phyloP scores from a whole-genome alignment of 1,139 yeast genomes.

The Suhomyces bokatorum region DNA sequence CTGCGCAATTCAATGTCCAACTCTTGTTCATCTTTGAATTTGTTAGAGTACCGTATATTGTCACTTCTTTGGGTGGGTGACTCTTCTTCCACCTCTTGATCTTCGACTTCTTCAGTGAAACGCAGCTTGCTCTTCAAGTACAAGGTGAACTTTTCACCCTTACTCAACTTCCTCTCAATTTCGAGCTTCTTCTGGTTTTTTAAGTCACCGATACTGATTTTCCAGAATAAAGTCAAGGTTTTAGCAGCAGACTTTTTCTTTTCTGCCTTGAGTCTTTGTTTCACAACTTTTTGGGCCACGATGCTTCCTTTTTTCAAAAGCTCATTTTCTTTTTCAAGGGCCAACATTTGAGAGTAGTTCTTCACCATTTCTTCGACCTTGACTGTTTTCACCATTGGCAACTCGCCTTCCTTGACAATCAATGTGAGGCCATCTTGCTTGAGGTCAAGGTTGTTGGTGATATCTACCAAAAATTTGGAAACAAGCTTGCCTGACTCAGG shows the following conservation, averaged over 20 bases:
- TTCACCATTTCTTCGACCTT: slow-evolving; percentile 36
- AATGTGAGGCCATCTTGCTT: slow-evolving; percentile 31
- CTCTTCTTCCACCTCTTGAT: slow-evolving; percentile 10
- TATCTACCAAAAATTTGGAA: slow-evolving; percentile 25
- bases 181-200: slow-evolving; percentile 40
- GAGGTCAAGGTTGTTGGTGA: slow-evolving; percentile 35
- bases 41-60: slow-evolving; percentile 10
- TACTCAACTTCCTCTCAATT: slow-evolving; percentile 31
- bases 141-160: slow-evolving; percentile 37
- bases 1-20: slow-evolving; percentile 32
- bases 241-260: slow-evolving; percentile 42
- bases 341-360: slow-evolving; percentile 34
- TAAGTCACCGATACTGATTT: slow-evolving; percentile 42
- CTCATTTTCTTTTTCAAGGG: slow-evolving; percentile 33
- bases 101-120: slow-evolving; percentile 13
- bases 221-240: slow-evolving; percentile 38
- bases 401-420: slow-evolving; percentile 25
- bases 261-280: slow-evolving; percentile 33
- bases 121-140: slow-evolving; percentile 23
- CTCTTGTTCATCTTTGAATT: slow-evolving; percentile 21
- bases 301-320: slow-evolving; percentile 37
- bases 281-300: slow-evolving; percentile 31
- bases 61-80: slow-evolving; percentile 3
- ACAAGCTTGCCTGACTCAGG: slow-evolving; percentile 26
- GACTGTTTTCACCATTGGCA: slow-evolving; percentile 32